phyloP scores from a whole-genome alignment of 225 moss, liverwort and hornwort genomes.

The Neckera pumila region DNA sequence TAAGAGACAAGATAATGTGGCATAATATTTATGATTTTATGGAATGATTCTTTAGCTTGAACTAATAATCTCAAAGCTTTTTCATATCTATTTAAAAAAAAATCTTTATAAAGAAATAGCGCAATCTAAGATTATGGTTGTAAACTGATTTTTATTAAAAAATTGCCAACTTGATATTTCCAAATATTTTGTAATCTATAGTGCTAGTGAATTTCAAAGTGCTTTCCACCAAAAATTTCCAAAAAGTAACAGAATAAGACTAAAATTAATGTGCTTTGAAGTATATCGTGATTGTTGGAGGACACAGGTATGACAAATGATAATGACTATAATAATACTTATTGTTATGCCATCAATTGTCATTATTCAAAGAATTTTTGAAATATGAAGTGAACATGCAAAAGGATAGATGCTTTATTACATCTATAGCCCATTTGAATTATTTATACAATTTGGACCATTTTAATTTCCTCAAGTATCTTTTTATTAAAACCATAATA shows the following conservation, averaged over 20 bases:
- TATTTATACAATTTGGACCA: no score
- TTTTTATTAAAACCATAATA: neutral
- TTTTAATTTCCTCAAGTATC: no score
- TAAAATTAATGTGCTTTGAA: no score
- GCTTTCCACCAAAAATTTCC: neutral
- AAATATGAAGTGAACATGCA: no score
- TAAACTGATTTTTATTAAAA: neutral
- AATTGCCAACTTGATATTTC: neutral
- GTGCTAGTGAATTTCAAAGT: neutral
- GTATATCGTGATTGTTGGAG: no score
- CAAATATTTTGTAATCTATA: neutral
- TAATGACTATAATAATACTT: neutral
- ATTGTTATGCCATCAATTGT: neutral
- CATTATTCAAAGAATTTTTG: neutral
- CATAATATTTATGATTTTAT: neutral
- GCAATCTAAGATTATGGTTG: neutral
- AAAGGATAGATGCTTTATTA: neutral
- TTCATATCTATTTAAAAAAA: rapidly evolving
- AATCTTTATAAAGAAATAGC: neutral
- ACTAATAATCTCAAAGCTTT: neutral
- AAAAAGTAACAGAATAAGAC: no score
- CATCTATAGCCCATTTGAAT: no score
- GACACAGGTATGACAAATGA: neutral
- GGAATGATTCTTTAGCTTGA: no score
- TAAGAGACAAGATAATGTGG: no score